A percentile compares a stretch with the other conserved stretches of the same genome.
Conservation (phyloP, 2,329 filamentous ascomycete genomes). For the Colletotrichum sidae region DNA sequence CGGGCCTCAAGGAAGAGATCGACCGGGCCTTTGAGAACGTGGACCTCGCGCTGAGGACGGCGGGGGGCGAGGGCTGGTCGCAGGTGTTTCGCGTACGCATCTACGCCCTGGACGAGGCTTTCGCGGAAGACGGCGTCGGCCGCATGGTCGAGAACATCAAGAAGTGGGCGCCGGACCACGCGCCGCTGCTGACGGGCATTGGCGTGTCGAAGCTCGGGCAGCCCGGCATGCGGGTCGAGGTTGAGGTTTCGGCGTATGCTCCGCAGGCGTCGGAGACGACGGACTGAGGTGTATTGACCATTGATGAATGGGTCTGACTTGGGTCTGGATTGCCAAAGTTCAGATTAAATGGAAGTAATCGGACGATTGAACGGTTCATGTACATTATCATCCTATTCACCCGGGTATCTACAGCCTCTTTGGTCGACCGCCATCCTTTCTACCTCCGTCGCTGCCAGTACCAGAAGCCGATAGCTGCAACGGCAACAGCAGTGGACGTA, state of each 20-base stretch:
- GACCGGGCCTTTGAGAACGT: constrained; percentile 61
- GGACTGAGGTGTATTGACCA: no score
- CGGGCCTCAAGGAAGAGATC: constrained; percentile 49
- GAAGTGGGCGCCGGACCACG: constrained; percentile 55
- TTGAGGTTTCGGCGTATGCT: constrained; percentile 54
- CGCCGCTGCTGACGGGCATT: constrained; percentile 56
- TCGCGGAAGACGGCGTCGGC: constrained; percentile 41
- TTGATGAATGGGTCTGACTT: no score
- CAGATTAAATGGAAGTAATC: no score
- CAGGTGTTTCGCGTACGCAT: constrained; percentile 57
- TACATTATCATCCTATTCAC: no score
- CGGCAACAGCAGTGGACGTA: constrained; percentile 10
- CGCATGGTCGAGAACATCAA: constrained; percentile 50
- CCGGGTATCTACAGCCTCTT: no score
- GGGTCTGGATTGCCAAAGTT: no score
- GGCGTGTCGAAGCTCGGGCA: constrained; percentile 52
- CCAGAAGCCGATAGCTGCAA: constrained; percentile 20
- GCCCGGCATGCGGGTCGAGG: constrained; percentile 58
- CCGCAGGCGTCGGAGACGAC: background rate
- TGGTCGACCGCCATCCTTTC: background rate
- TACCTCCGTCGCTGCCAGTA: constrained; percentile 28
- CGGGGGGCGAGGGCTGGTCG: constrained; percentile 59
- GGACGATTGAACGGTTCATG: no score
- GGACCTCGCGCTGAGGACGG: constrained; percentile 53
- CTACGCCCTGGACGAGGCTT: constrained; percentile 47